Evolutionary conservation across 371 early-diverging fungal genomes (phyloP).

Genomic region (Mortierella sp.): DNA sequence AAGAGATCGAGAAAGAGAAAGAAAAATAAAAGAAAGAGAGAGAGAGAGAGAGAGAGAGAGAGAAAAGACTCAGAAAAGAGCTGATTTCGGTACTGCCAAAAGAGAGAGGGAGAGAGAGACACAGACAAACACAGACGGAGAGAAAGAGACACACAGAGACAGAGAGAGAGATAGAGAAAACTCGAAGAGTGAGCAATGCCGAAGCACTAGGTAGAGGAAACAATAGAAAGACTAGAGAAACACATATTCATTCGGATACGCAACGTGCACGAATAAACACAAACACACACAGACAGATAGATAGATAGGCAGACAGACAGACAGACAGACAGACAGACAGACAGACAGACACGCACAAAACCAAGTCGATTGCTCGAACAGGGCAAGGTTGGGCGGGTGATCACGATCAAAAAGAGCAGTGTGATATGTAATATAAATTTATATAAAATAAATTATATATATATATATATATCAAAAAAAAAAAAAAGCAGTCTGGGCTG

Average conservation of each 20-base stretch:
- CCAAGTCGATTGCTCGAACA: not conserved
- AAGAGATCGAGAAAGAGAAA: not conserved
- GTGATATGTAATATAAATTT: not conserved
- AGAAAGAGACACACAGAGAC: not conserved
- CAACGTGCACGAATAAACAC: constrained; percentile 6
- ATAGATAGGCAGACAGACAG: no score
- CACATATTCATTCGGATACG: not conserved
- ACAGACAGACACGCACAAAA: not conserved
- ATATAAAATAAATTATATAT: not conserved
- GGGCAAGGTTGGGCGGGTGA: constrained; percentile 17
- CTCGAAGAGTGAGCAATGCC: not conserved
- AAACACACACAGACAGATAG: not conserved
- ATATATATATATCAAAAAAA: no score
- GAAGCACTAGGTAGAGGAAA: not conserved
- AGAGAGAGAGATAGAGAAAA: not conserved
- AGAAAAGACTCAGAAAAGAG: not conserved
- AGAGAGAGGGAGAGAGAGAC: not conserved
- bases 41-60: not conserved
- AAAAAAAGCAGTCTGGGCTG: constrained; percentile 10
- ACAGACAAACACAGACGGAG: not conserved
- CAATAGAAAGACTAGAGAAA: not conserved
- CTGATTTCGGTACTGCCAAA: not conserved
- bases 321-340: no score
- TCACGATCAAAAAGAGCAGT: constrained; percentile 3
- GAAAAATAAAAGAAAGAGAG: not conserved